phyloP scores from a whole-genome alignment of 208 protist species.

The Naegleria gruberi region DNA sequence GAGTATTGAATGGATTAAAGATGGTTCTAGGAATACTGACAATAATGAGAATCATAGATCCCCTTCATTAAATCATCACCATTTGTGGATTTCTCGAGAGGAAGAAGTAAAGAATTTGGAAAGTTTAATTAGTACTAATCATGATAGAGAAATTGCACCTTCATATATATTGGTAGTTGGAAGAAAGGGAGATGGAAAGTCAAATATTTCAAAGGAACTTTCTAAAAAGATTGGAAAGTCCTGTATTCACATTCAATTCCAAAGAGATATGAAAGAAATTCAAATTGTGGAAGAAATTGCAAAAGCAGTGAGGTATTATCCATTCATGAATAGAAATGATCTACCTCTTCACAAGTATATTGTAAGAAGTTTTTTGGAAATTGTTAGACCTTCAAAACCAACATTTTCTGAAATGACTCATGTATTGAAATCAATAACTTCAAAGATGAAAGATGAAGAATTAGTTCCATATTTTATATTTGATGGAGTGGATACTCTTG shows the following conservation, averaged over 20 bases:
- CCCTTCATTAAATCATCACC: background rate
- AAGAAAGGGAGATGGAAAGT: background rate
- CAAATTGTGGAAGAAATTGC: background rate
- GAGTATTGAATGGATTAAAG: background rate
- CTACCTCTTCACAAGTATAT: background rate
- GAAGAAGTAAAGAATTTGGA: background rate
- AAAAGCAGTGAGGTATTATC: background rate
- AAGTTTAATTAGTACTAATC: background rate
- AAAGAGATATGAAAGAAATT: background rate
- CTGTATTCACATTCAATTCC: background rate
- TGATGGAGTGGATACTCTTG: background rate
- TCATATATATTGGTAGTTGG: background rate
- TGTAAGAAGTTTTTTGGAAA: background rate
- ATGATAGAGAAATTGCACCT: background rate
- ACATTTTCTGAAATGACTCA: background rate
- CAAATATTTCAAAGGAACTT: background rate
- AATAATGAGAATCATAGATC: too few relatives aligned
- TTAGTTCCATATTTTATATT: background rate
- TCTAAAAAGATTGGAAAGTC: background rate
- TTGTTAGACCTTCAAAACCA: background rate
- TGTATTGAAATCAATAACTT: background rate
- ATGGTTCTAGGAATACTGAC: background rate
- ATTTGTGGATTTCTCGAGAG: background rate
- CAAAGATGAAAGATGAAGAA: background rate
- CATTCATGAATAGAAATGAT: background rate